Evolutionary conservation across 2,329 filamentous ascomycete genomes (phyloP), one percentile per base, ranked within the genome.

Genomic region (Periconia sp.): DNA sequence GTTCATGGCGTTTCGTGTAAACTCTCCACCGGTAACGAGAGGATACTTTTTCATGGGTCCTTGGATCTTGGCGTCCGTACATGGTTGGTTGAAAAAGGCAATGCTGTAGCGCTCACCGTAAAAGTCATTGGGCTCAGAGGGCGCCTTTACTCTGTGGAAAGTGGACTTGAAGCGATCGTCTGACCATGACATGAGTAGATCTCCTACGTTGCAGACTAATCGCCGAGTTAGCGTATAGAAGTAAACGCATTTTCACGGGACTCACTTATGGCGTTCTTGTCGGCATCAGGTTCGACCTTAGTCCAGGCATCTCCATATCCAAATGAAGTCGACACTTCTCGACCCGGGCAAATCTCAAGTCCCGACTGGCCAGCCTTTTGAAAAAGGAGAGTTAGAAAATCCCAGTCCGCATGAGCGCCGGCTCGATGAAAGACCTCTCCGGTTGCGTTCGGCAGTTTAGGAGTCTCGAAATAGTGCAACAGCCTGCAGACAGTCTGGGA

Each of bases 91-190:
- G 70, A 87, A 87, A 61, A 82, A 88, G 8, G 85, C 85, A 65
- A 88, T 84, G 65, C 82, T 85, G 66, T 85, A 88, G 41, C 85
- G 77, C 59, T 82, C 79, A 6, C 83, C 83, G 60, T 80, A 87
- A 64, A 80, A 85, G 44, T 80, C 77, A 2, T 74, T 76, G 0
- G 75, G 74, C 59, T 86, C 82, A 27, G 72, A 77, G 0, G 84
- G 84, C 1, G 84, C 82, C 70, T 84, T 85, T 53, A 88, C 85
- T 3, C 85, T 79, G 69, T 88, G 85, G 49, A 86, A 84, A 0
- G 85, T 86, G 41, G 80, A 84, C 71, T 87, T 88, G 75, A 88
- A 87, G 18, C 84, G 79, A 67, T 88, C 86, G 63, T 88, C 85
- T 27, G 79, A 83, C 84, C 85, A 87, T 41, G 77, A 81, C 85